Evolutionary conservation across 2,329 filamentous ascomycete genomes (phyloP).

Genomic region (Xylariaceae sp.): DNA sequence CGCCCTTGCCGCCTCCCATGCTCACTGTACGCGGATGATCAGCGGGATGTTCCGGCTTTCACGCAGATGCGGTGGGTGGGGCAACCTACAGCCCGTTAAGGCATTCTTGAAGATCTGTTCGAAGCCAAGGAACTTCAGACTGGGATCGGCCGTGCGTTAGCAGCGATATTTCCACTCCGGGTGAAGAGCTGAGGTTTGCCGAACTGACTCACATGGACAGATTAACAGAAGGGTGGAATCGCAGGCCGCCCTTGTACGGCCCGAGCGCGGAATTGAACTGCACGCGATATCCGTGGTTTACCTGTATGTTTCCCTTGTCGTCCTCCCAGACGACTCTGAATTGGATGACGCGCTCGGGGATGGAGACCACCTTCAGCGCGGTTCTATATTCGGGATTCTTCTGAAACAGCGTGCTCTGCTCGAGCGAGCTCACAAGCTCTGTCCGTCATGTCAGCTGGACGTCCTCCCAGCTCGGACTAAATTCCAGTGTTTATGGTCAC

Average conservation of each 20-base stretch:
- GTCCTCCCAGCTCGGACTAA: not conserved
- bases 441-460: conserved; percentile 29
- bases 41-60: not conserved
- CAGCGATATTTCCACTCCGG: conserved; percentile 2
- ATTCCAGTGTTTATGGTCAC: conserved; percentile 23
- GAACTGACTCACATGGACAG: conserved; percentile 57
- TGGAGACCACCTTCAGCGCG: conserved; percentile 82
- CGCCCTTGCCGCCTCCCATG: conserved; percentile 98
- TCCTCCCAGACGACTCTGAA: conserved; percentile 98
- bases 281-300: conserved; percentile 94
- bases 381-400: conserved; percentile 94
- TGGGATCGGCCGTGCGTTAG: conserved; percentile 45
- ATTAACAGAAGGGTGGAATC: conserved; percentile 91
- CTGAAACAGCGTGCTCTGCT: conserved; percentile 89
- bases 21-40: conserved; percentile 58
- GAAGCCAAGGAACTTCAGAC: conserved; percentile 95
- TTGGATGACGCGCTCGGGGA: conserved; percentile 94
- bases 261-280: conserved; percentile 98
- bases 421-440: conserved; percentile 95
- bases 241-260: conserved; percentile 96
- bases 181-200: not conserved
- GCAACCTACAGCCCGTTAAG: conserved; percentile 81
- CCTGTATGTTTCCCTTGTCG: conserved; percentile 84
- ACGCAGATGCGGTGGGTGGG: not conserved
- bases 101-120: conserved; percentile 99